A percentile compares a stretch with the other conserved stretches of the same genome.
Evolutionary conservation across 2,329 filamentous ascomycete genomes (phyloP).

Genomic region (Cadophora sp.): DNA sequence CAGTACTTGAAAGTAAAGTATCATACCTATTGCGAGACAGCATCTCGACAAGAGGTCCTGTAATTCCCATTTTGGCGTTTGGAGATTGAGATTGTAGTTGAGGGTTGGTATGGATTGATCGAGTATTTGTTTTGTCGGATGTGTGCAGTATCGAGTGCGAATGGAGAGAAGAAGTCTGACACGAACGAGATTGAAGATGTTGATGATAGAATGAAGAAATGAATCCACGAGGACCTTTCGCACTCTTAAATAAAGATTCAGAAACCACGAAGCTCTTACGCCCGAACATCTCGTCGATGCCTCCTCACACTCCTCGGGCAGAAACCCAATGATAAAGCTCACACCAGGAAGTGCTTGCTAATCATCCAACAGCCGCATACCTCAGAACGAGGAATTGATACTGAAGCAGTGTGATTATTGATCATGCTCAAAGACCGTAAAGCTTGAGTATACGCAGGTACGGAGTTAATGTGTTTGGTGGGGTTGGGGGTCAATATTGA

Average conservation of each 20-base stretch:
- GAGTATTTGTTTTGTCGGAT: background rate
- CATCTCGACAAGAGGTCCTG: constrained; percentile 34
- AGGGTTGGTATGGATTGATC: background rate
- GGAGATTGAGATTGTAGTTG: background rate
- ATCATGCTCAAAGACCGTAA: background rate
- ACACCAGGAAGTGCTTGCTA: constrained; percentile 8
- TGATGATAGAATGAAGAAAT: constrained; percentile 15
- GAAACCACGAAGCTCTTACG: background rate
- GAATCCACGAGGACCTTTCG: background rate
- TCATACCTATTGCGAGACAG: constrained; percentile 33
- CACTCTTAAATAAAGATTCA: constrained; percentile 9
- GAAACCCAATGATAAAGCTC: constrained; percentile 7
- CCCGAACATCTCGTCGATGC: background rate
- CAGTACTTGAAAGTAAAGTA: background rate
- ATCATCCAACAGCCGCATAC: constrained; percentile 5
- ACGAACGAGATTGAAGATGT: constrained; percentile 9
- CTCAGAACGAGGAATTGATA: background rate
- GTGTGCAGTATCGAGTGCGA: background rate
- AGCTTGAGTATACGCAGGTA: background rate
- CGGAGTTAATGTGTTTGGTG: constrained; percentile 5
- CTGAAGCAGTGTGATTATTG: constrained; percentile 9
- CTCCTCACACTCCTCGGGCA: background rate
- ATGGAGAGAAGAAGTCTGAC: background rate
- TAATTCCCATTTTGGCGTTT: constrained; percentile 29
- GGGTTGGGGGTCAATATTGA: background rate